A percentile compares a stretch with the other conserved stretches of the same genome.
Evolutionary conservation across 2,329 filamentous ascomycete genomes (phyloP).

Genomic region (Trichoderma sp.): DNA sequence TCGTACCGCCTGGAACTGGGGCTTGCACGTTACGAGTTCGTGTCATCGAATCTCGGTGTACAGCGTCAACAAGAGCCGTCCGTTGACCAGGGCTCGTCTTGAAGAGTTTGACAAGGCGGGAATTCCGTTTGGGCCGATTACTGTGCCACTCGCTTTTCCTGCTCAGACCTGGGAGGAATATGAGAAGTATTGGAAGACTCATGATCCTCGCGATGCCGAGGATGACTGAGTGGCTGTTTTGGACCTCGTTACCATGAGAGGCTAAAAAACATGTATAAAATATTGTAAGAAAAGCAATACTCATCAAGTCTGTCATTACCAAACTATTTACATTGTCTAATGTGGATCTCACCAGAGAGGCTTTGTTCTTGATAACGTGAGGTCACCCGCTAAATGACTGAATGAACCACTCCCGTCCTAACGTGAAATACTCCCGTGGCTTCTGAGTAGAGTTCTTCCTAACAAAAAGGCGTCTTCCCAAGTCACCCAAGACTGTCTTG

Average conservation of each 20-base stretch:
- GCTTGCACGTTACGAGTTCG: conserved; percentile 16
- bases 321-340: too few relatives aligned
- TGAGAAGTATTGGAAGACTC: conserved; percentile 16
- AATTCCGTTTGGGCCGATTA: conserved; percentile 16
- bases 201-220: conserved; percentile 20
- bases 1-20: conserved; percentile 22
- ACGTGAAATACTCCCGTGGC: neutral
- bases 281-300: neutral
- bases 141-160: conserved; percentile 14
- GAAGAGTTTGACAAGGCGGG: conserved; percentile 4
- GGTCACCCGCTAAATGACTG: neutral
- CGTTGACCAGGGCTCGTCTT: neutral
- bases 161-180: conserved; percentile 7
- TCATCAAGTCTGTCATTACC: neutral
- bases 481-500: neutral
- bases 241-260: too few relatives aligned
- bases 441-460: neutral
- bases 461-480: neutral
- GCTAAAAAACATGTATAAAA: neutral
- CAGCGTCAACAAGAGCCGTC: conserved; percentile 13
- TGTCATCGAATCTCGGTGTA: conserved; percentile 23
- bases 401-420: neutral
- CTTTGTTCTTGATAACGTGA: neutral
- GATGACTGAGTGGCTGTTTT: neutral
- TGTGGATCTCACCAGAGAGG: neutral